Percentiles rank a stretch among this genome's conserved stretches.
phyloP scores from a whole-genome alignment of 2,329 filamentous ascomycete genomes.

The Zalaria sp. region DNA sequence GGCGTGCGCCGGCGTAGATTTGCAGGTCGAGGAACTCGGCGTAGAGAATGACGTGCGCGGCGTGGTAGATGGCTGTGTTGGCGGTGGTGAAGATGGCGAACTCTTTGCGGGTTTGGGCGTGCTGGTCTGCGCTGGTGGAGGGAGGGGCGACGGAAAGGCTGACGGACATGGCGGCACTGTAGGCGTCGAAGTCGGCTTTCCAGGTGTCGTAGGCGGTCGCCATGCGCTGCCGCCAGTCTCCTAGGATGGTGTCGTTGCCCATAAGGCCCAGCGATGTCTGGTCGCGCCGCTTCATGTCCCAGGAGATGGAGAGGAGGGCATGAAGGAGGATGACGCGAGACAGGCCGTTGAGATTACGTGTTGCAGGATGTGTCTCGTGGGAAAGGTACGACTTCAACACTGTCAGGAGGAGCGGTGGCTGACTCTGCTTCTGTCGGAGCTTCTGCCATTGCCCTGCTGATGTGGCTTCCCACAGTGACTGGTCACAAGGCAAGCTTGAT shows the following conservation, averaged over 20 bases:
- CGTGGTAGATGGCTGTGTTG: conserved; percentile 43
- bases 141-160: conserved; percentile 8
- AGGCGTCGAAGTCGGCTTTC: conserved; percentile 43
- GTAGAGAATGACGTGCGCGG: conserved; percentile 41
- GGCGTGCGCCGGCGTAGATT: conserved; percentile 44
- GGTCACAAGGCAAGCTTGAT: conserved; percentile 40
- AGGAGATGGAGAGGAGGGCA: conserved; percentile 48
- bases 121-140: conserved; percentile 15
- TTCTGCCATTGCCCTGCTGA: conserved; percentile 38
- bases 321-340: conserved; percentile 43
- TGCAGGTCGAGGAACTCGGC: conserved; percentile 48
- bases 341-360: conserved; percentile 31
- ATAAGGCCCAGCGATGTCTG: conserved; percentile 38
- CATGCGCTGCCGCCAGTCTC: conserved; percentile 39
- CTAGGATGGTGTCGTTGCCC: conserved; percentile 20
- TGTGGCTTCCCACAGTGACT: conserved; percentile 43
- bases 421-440: conserved; percentile 22
- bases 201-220: conserved; percentile 41
- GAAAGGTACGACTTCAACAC: conserved; percentile 44
- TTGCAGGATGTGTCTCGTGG: conserved; percentile 16
- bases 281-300: conserved; percentile 48
- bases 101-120: conserved; percentile 13
- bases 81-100: conserved; percentile 36
- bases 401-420: conserved; percentile 31
- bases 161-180: conserved; percentile 27